phyloP scores from a whole-genome alignment of 495 filamentous ascomycete species.

The Massariosphaeria phaeospora region DNA sequence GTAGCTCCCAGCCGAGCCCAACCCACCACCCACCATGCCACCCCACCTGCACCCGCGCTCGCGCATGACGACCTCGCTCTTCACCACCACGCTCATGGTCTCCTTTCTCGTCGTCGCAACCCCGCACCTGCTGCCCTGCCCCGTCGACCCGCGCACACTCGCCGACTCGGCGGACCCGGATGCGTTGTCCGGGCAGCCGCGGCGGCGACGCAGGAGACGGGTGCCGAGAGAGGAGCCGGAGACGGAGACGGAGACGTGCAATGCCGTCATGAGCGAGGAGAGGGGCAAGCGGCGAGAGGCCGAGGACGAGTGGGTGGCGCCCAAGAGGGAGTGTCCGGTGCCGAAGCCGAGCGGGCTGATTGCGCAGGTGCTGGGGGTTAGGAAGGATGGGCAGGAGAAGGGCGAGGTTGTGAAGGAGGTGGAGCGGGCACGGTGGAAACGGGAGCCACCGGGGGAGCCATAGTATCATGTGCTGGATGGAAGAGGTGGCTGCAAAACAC shows the following conservation, averaged over 20 bases:
- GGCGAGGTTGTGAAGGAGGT: background rate
- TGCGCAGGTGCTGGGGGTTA: conserved; percentile 69
- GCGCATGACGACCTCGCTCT: conserved; percentile 82
- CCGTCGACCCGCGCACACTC: conserved; percentile 58
- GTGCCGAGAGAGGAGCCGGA: conserved; percentile 20
- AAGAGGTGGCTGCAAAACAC: too few relatives aligned
- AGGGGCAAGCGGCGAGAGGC: background rate
- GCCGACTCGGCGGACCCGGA: conserved; percentile 67
- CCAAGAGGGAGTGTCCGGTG: conserved; percentile 62
- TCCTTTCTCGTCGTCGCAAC: conserved; percentile 87
- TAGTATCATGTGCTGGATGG: too few relatives aligned
- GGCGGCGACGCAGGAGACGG: conserved; percentile 28
- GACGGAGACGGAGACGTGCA: conserved; percentile 24
- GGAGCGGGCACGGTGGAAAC: background rate
- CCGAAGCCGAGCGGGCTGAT: conserved; percentile 75
- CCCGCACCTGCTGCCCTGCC: conserved; percentile 91
- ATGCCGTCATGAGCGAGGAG: conserved; percentile 23
- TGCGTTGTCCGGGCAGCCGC: conserved; percentile 48
- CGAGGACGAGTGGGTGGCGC: conserved; percentile 7
- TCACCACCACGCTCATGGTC: conserved; percentile 86
- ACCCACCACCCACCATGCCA: conserved; percentile 55
- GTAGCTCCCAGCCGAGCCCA: background rate
- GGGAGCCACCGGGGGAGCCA: too few relatives aligned
- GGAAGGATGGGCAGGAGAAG: conserved; percentile 33
- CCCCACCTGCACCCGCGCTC: conserved; percentile 90